phyloP scores from a whole-genome alignment of 192 early-diverging fungal species.

The Mortierella claussenii region DNA sequence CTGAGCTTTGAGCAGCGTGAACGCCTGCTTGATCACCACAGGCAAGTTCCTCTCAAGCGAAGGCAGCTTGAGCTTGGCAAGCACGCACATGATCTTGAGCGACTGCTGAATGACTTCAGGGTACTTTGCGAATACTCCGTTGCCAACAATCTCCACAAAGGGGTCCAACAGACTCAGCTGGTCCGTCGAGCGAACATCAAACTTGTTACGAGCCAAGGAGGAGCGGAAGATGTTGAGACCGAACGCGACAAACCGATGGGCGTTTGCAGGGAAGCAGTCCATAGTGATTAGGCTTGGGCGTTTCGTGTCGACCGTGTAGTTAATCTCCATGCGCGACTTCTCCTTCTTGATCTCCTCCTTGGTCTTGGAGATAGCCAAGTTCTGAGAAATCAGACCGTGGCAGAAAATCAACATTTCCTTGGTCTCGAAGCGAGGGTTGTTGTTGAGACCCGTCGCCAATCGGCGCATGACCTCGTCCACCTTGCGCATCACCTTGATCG shows the following conservation, averaged over 20 bases:
- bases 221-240: slow-evolving; percentile 86
- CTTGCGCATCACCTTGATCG: slow-evolving; percentile 75
- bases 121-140: slow-evolving; percentile 87
- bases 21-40: slow-evolving; percentile 80
- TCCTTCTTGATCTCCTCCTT: slow-evolving; percentile 63
- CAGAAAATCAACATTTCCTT: slow-evolving; percentile 83
- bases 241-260: slow-evolving; percentile 93
- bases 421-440: slow-evolving; percentile 74
- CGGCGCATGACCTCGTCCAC: slow-evolving; percentile 84
- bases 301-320: slow-evolving; percentile 79
- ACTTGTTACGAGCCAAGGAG: slow-evolving; percentile 69
- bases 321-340: slow-evolving; percentile 68
- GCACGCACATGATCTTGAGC: slow-evolving; percentile 75
- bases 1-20: slow-evolving; percentile 75
- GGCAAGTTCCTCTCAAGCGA: slow-evolving; percentile 72
- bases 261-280: slow-evolving; percentile 88
- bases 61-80: slow-evolving; percentile 81
- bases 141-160: slow-evolving; percentile 83
- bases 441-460: slow-evolving; percentile 81
- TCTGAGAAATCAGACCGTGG: slow-evolving; percentile 89
- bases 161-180: slow-evolving; percentile 81
- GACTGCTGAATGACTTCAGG: slow-evolving; percentile 72
- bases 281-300: slow-evolving; percentile 64
- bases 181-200: slow-evolving; percentile 64
- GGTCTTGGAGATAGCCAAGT: slow-evolving; percentile 75